Base-by-base conservation (phyloP, 1,284 basidiomycete species). In the Afroboletus lepidellus region DNA sequence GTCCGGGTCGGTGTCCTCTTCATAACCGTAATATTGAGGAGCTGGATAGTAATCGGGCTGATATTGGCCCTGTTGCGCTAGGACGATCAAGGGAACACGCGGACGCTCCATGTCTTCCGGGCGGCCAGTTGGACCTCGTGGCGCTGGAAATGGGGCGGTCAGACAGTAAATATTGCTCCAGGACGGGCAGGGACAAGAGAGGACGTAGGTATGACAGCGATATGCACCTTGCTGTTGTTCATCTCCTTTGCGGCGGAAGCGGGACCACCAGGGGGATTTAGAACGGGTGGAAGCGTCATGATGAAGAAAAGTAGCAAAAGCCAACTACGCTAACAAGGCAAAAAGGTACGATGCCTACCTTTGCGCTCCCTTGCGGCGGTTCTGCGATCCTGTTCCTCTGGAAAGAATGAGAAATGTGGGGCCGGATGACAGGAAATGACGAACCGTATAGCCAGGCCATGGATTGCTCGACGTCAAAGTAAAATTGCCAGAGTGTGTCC, bases 401-500 rank as follows among this genome's bases (percentile, higher is more conserved):
- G 11, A 43, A 43, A 43, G 27, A 11, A 27, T 53, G 32, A 54
- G 46, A 46, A 25, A 13, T 8, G 18, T 12, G 8, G 4, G 7
- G 11, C 8, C 18, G 3, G 6, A 16, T 24, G 37, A 48, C 5
- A 39, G 18, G 15, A 12, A 25, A 29, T 8, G 39, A 72, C 81
- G 57, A 57, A 90, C 89, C 83, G 38, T 88, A 61, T 23, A 94
- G 75, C 79, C 85, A 90, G 34, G 82, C 72, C 15, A 95, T 73
- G 7, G 90, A 85, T 63, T 86, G 80, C 37, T 92, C 84, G 18
- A 90, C 80, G 63, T 98, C 87, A 63, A 97, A 98, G 72, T 90
- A 92, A 61, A 78, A 84, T 60, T 98, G 86, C 89, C 94, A 98
- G 41, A 98, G 75, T 1, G 82, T 79, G 59, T 94, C 89, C 63